Evolutionary conservation across 192 early-diverging fungal species (phyloP).

Genomic region (Chytriomyces sp.): DNA sequence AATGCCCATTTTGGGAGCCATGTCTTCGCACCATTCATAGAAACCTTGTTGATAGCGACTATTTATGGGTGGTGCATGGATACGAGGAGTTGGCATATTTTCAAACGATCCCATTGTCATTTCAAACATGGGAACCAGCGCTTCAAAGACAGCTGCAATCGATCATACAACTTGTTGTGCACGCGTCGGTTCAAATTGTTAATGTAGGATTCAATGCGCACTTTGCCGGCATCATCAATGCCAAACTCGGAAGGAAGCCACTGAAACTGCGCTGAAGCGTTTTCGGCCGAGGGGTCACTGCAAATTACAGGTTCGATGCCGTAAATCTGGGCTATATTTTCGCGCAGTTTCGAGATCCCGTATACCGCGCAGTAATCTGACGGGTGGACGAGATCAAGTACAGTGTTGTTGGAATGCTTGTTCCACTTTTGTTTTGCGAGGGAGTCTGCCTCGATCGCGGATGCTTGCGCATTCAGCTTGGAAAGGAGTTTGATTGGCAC

Average conservation of each 20-base stretch:
- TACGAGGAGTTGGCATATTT: background rate
- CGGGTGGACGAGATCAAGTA: conserved; percentile 63
- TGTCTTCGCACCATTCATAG: conserved; percentile 8
- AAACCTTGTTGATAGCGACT: background rate
- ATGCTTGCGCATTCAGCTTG: background rate
- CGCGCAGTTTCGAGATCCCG: conserved; percentile 21
- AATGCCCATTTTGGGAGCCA: background rate
- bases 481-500: background rate
- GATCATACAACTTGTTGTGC: conserved; percentile 55
- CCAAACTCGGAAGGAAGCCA: conserved; percentile 74
- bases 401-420: conserved; percentile 43
- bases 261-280: conserved; percentile 46
- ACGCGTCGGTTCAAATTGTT: conserved; percentile 70
- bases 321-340: background rate
- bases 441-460: conserved; percentile 18
- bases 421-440: conserved; percentile 48
- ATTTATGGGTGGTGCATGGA: conserved; percentile 1
- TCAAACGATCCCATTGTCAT: background rate
- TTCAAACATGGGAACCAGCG: conserved; percentile 72
- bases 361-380: conserved; percentile 51
- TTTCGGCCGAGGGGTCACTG: background rate
- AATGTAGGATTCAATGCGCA: conserved; percentile 68
- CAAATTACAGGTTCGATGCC: conserved; percentile 4
- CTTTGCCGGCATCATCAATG: conserved; percentile 53
- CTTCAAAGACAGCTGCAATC: conserved; percentile 57